phyloP scores from a whole-genome alignment of 495 filamentous ascomycete genomes.

The Neurospora sp. region DNA sequence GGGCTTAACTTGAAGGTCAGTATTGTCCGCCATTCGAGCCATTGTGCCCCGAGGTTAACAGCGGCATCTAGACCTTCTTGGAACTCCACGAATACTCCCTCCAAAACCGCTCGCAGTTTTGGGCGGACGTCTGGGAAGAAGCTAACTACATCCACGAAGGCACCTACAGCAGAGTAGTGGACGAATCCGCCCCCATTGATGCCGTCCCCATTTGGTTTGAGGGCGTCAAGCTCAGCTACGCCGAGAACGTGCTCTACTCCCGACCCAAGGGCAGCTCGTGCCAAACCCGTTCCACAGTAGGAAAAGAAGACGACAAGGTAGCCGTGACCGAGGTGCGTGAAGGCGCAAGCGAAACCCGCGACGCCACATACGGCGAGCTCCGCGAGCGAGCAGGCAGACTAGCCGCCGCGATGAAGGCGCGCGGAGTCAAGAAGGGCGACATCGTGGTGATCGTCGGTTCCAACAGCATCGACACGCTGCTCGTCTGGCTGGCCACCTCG shows the following conservation, averaged over 20 bases:
- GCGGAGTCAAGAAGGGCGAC: conserved; percentile 58
- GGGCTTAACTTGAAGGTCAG: conserved; percentile 33
- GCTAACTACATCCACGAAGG: conserved; percentile 52
- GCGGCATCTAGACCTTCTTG: conserved; percentile 40
- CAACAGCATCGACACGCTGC: conserved; percentile 63
- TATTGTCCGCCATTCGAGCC: neutral
- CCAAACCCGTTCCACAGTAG: conserved; percentile 25
- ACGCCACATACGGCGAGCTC: conserved; percentile 55
- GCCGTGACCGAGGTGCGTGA: conserved; percentile 66
- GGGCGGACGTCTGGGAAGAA: conserved; percentile 49
- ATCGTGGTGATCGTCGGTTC: conserved; percentile 59
- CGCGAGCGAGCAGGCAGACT: conserved; percentile 44
- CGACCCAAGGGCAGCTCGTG: conserved; percentile 20
- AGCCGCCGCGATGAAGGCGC: conserved; percentile 50
- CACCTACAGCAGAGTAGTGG: conserved; percentile 47
- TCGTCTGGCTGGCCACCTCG: conserved; percentile 52
- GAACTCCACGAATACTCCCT: conserved; percentile 58
- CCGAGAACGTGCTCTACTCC: conserved; percentile 54
- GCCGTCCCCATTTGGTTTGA: conserved; percentile 58
- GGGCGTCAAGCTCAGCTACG: conserved; percentile 52
- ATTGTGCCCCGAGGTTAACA: neutral
- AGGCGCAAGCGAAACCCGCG: conserved; percentile 43
- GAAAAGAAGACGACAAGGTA: conserved; percentile 61
- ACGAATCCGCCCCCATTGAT: conserved; percentile 58
- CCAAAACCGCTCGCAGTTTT: conserved; percentile 53